Evolutionary conservation across 768 basidiomycete genomes (phyloP).

Genomic region (Imleria badia): DNA sequence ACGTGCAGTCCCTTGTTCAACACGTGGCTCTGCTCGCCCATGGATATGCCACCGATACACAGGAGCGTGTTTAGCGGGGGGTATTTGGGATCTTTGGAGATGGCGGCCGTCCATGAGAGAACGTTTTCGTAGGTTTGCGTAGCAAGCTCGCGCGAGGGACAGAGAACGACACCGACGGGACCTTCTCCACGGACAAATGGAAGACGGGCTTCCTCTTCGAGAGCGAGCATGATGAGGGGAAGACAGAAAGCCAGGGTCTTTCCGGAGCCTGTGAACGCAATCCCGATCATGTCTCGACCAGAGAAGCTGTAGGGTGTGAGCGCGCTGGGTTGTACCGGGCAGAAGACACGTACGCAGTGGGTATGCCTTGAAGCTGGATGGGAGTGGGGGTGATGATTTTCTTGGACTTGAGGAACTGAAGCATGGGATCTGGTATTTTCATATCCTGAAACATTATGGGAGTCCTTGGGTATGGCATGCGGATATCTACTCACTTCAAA

Average conservation of each 20-base stretch:
- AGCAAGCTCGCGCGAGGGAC: conserved; percentile 95
- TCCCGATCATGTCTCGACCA: conserved; percentile 97
- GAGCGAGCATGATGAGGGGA: conserved; percentile 94
- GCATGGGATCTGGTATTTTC: conserved; percentile 90
- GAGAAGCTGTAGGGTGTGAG: conserved; percentile 60
- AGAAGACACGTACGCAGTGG: conserved; percentile 71
- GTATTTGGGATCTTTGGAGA: conserved; percentile 78
- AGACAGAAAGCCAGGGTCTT: conserved; percentile 98
- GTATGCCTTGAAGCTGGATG: conserved; percentile 96
- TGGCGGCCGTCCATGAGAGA: conserved; percentile 76
- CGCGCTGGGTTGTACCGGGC: neutral
- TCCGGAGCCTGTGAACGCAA: conserved; percentile 98
- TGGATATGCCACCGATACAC: conserved; percentile 97
- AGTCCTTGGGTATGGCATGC: neutral
- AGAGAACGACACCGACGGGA: conserved; percentile 93
- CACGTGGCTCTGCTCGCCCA: conserved; percentile 95
- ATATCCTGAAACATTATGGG: conserved; percentile 66
- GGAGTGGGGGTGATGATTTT: conserved; percentile 88
- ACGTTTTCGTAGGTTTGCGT: conserved; percentile 97
- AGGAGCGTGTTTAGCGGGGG: conserved; percentile 85
- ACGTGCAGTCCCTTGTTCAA: conserved; percentile 91
- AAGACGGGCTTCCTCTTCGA: conserved; percentile 90
- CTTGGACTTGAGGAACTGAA: conserved; percentile 81
- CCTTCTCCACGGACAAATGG: conserved; percentile 94
- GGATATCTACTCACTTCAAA: conserved; percentile 57